Conservation (phyloP, 306 rosid species). For the Gastrolobium villosum region DNA sequence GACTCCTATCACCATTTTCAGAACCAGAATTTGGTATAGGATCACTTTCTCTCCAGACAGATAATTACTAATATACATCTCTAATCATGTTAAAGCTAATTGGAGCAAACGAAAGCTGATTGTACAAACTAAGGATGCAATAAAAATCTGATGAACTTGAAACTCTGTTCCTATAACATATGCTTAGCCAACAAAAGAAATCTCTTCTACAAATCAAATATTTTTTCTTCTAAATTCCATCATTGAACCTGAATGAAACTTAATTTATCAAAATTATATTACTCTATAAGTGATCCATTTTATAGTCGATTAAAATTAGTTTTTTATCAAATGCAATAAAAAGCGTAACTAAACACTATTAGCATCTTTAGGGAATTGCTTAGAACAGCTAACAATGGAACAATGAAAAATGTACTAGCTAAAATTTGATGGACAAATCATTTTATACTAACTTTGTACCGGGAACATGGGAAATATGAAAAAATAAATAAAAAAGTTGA, state of each 20-base stretch:
- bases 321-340: neutral
- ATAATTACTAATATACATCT: neutral
- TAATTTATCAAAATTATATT: neutral
- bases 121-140: neutral
- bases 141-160: neutral
- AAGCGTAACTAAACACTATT: neutral
- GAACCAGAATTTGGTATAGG: neutral
- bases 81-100: neutral
- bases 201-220: neutral
- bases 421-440: neutral
- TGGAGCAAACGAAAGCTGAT: constrained; percentile 1
- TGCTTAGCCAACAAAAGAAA: neutral
- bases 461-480: too few species aligned
- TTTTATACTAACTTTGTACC: too few species aligned
- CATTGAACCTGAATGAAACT: constrained; percentile 1
- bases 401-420: too few species aligned
- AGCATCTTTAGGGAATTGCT: too few species aligned
- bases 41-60: neutral
- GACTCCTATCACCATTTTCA: neutral
- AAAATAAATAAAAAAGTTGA: too few species aligned
- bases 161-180: neutral
- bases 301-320: neutral
- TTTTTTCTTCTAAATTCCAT: neutral
- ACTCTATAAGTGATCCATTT: neutral
- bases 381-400: neutral